Base-by-base conservation (phyloP, 1,139 yeast genomes). In the Lodderomyces elongisporus region DNA sequence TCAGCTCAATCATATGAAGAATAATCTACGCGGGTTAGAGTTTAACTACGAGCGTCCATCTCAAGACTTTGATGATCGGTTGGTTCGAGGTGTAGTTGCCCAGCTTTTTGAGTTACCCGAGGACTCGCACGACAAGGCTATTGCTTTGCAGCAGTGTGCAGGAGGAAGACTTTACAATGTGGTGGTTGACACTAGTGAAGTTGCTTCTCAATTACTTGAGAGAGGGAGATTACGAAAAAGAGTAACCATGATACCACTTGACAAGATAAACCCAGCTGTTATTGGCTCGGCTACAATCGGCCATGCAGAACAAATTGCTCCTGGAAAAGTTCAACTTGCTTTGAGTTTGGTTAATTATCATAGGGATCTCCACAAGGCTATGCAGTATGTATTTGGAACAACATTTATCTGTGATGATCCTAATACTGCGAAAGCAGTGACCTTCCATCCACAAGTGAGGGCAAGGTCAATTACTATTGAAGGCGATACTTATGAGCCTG, bases 401-500 rank as follows among this genome's bases (percentile, higher is more conserved):
- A 85, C 95, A 10, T 71, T 93, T 31, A 74, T 93, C 28, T 91
- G 98, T 59, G 65, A 77, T 21, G 94, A 88, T 57, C 85, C 95
- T 0, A 81, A 84, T 18, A 79, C 95, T 1, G 98, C 98, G 1
- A 84, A 89, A 47, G 65, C 70, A 31, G 83, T 91, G 3, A 88
- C 98, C 0, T 93, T 89, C 56, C 79, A 89, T 54, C 93, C 91
- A 0, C 70, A 76, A 38, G 78, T 91, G 10, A 71, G 85, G 43
- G 70, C 89, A 1, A 77, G 91, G 48, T 82, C 95, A n/a, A 89
- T 93, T 10, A 93, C 99, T 0, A 56, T 85, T 27, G 93, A 89
- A 34, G 99, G 98, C 31, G 98, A 91, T 57, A 74, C 82, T 8
- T 93, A 89, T 58, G 98, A 93, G 52, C 98, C 98, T 0, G 88